Percentiles rank a stretch among this genome's conserved stretches.
Evolutionary conservation across 257 asterid species (phyloP).

Genomic region (Cordia subcordata): DNA sequence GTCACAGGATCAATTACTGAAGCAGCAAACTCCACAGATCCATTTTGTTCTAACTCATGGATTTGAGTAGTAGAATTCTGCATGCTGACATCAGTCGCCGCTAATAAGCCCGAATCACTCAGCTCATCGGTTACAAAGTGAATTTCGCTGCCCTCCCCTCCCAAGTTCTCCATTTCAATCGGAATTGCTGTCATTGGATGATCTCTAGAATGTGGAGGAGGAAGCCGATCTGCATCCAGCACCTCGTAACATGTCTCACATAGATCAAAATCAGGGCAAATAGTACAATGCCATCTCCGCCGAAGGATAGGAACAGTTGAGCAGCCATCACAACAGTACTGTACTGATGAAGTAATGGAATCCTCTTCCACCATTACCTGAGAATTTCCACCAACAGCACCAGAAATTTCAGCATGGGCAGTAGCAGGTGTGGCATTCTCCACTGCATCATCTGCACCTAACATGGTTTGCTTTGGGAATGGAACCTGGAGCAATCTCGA

Average conservation of each 20-base stretch:
- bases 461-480: conserved; percentile 97
- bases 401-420: conserved; percentile 51
- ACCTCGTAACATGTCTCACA: conserved; percentile 96
- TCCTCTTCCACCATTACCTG: conserved; percentile 87
- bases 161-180: conserved; percentile 81
- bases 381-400: conserved; percentile 56
- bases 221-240: conserved; percentile 87
- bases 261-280: conserved; percentile 98
- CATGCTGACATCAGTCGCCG: conserved; percentile 51
- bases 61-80: conserved; percentile 58
- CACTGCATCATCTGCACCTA: conserved; percentile 70
- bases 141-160: conserved; percentile 83
- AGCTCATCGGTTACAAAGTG: conserved; percentile 72
- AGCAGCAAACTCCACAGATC: conserved; percentile 69
- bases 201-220: conserved; percentile 94
- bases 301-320: conserved; percentile 95
- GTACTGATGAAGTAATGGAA: conserved; percentile 89
- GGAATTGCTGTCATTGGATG: conserved; percentile 97
- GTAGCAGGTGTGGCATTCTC: conserved; percentile 61
- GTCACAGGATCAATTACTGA: conserved; percentile 80
- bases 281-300: conserved; percentile 96
- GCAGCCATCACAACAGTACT: conserved; percentile 97
- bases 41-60: conserved; percentile 77
- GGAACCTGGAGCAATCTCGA: conserved; percentile 99
- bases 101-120: conserved; percentile 54